Evolutionary conservation across 495 filamentous ascomycete genomes (phyloP), one percentile per base, ranked within the genome.

Genomic region (Pseudotulostoma volvatum): DNA sequence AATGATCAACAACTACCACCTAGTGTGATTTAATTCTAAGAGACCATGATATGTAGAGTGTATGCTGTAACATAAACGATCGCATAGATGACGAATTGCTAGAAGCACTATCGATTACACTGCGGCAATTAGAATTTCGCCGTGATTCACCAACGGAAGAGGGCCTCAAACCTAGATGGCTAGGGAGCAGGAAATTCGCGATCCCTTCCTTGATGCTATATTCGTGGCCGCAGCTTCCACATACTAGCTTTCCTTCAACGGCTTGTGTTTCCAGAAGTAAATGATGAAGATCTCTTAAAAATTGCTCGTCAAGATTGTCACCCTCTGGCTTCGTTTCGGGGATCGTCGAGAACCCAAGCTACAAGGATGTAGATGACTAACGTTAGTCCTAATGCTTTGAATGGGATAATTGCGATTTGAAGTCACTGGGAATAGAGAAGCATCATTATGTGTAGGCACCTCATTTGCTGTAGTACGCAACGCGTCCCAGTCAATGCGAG

Each of bases 141-240:
- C n/a, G n/a, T n/a, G n/a, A n/a, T n/a, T n/a, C n/a, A n/a, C n/a
- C n/a, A n/a, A n/a, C n/a, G n/a, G 15, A 15, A 15, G 17, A 14
- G 20, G n/a, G 31, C 30, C 4, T 41, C 56, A 37, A 44, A 76
- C 84, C 90, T 50, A 96, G 59, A 64, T 96, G 90, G 50, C 79
- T 87, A 13, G 90, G 90, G 53, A 97, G 61, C 46, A 97, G 63
- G 52, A 97, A 97, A 55, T 96, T 96, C 33, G 85, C 83, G 49
- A 96, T 93, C 16, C 90, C 92, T 59, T 96, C 85, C 52, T 83
- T 81, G 31, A 99, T 77, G 49, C 74, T 72, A 58, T 96, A 96
- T 59, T 88, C 78, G 55, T 96, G 85, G 40, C 81, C 81, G 60
- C 90, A 96, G 54, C 79, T 81, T 35, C 76, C 86, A 53, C 90